Base-by-base conservation (phyloP, 352 stramenopile genomes). In the Phytophthora parvispora region DNA sequence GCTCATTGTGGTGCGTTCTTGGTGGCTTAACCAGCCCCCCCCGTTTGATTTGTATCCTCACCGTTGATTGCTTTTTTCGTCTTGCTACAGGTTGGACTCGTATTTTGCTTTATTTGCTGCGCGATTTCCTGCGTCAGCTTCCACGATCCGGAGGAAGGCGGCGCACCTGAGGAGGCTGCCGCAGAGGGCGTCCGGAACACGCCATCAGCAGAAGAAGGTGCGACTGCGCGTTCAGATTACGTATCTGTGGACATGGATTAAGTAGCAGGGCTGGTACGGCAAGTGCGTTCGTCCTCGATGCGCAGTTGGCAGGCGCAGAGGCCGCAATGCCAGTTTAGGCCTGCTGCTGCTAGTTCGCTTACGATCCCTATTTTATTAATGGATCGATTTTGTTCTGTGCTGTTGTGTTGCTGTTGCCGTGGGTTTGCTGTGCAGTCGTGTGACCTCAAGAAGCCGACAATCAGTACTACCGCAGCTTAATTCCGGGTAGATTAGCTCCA, bases 31-130 rank as follows among this genome's bases (percentile, higher is more conserved):
- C 16, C 31, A 49, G 36, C 22, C n/a, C n/a, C n/a, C n/a, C n/a
- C n/a, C 49, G 7, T 28, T 24, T 36, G 16, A 20, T 5, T 40
- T 51, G 36, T 43, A 20, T 28, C 3, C 42, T 49, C 20, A 49
- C 7, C 27, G 20, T 27, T 49, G 18, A 15, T 49, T 50, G 38
- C 38, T 6, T 64, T 10, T 27, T 32, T n/a, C n/a, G n/a, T n/a
- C n/a, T 54, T 62, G 36, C 7, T 52, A 1, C 62, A 93, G 84
- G 85, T 83, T 12, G 86, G 86, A 29, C 69, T 94, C 36, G 55
- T 86, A n/a, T 81, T 94, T 49, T 92, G 83, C 72, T 87, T 92
- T 68, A 89, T 94, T 62, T 91, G 84, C 69, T 94, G 86, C 36
- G 83, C 85, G 20, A 94, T 94, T 65, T 86, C 81, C 24, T 91